Evolutionary conservation across 345 rosid species (phyloP).

Genomic region (Carallia brachiata): DNA sequence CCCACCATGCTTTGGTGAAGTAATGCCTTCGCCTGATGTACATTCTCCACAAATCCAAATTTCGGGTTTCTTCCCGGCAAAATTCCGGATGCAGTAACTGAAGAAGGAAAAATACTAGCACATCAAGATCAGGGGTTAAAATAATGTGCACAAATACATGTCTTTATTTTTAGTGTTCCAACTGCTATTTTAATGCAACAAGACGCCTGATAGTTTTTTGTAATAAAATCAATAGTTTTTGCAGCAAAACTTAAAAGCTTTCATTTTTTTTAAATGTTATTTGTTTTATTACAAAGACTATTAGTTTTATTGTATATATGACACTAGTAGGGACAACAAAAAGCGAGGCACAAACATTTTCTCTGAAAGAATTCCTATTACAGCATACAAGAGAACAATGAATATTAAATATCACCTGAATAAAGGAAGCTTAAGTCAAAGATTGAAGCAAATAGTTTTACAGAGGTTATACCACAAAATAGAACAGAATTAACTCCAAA

Average conservation of each 20-base stretch:
- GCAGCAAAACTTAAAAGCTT: too few relatives aligned
- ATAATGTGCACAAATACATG: not conserved
- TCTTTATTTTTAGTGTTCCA: too few relatives aligned
- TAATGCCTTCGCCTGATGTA: not conserved
- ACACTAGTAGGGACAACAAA: too few relatives aligned
- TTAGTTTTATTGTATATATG: too few relatives aligned
- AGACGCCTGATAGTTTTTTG: too few relatives aligned
- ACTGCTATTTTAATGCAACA: too few relatives aligned
- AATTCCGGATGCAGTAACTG: slow-evolving; percentile 48
- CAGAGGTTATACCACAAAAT: not conserved
- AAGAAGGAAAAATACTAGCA: not conserved
- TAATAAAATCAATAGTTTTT: too few relatives aligned
- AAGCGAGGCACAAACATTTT: too few relatives aligned
- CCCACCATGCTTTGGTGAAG: slow-evolving; percentile 20
- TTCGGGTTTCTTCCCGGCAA: not conserved
- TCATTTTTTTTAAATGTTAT: too few relatives aligned
- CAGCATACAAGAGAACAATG: not conserved
- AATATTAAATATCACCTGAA: not conserved
- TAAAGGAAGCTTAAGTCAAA: not conserved
- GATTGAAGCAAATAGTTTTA: not conserved
- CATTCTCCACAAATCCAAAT: slow-evolving; percentile 48
- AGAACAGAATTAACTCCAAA: not conserved
- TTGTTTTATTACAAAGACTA: too few relatives aligned
- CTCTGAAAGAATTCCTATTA: too few relatives aligned
- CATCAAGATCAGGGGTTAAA: slow-evolving; percentile 12